phyloP scores from a whole-genome alignment of 495 filamentous ascomycete species.

The Hypoxylon fragiforme region DNA sequence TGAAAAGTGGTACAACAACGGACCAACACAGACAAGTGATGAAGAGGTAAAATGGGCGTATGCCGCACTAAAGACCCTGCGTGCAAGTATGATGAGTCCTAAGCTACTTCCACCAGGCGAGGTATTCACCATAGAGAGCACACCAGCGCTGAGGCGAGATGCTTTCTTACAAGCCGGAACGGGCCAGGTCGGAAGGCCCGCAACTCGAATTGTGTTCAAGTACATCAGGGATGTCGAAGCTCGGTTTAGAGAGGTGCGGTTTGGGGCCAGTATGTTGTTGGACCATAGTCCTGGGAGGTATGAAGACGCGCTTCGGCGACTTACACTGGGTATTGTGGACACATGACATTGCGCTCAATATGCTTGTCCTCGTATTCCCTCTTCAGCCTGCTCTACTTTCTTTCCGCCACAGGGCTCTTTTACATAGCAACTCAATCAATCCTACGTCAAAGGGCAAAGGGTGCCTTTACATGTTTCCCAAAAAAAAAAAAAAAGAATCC shows the following conservation, averaged over 20 bases:
- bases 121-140: conserved; percentile 71
- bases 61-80: conserved; percentile 65
- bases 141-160: conserved; percentile 61
- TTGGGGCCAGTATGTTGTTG: conserved; percentile 71
- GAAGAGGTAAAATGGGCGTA: conserved; percentile 74
- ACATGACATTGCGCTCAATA: conserved; percentile 2
- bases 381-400: no score
- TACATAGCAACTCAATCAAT: no score
- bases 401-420: no score
- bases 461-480: no score
- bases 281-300: conserved; percentile 79
- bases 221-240: conserved; percentile 68
- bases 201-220: conserved; percentile 65
- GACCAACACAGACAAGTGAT: conserved; percentile 24
- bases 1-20: conserved; percentile 49
- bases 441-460: no score
- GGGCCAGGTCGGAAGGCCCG: conserved; percentile 59
- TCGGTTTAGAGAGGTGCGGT: conserved; percentile 69
- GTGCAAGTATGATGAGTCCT: conserved; percentile 67
- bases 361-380: neutral
- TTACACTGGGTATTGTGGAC: conserved; percentile 41
- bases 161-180: conserved; percentile 51
- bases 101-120: conserved; percentile 79
- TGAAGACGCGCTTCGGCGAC: conserved; percentile 56
- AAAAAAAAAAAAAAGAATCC: no score